Evolutionary conservation across 345 rosid species (phyloP), one percentile per base, ranked within the genome.

Genomic region (Linum tenue): DNA sequence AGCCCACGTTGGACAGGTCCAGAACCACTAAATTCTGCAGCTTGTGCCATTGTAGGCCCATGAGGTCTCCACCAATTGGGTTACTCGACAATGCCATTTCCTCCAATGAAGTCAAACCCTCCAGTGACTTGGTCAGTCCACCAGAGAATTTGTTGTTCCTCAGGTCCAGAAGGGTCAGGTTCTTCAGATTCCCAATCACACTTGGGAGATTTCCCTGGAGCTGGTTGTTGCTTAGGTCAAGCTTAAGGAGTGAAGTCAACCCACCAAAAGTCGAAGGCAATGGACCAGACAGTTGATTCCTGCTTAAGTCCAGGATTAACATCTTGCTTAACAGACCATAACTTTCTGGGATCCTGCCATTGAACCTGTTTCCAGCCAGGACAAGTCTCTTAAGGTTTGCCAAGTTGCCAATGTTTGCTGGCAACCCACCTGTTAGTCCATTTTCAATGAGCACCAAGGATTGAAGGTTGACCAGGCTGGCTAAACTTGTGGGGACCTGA

Each of bases 381-480:
- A 90, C 97, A 58, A 94, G 75, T 67, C 92, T 85, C 68, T 76
- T 90, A 71, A 88, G 70, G 70, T 66, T 79, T 41, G 73, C 64
- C 51, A 94, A 77, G 68, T 79, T 76, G n/a, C 89, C 76, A 5
- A 90, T 59, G 55, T 76, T 73, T 60, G 69, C 57, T 31, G 88
- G 95, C 58, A 90, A 37, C 9, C 76, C 63, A 16, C 95, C 96
- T 31, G 80, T 77, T 63, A 94, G 70, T 35, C 77, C 84, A 79
- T 88, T 94, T 60, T 83, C 86, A n/a, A 90, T 60, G 42, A 94
- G 71, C 57, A 90, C 97, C 5, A 92, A 64, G 53, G 97, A 88
- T 62, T 85, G 82, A 37, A 92, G 92, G 69, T 82, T 80, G 9
- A 65, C 69, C 60, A 92, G 86, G 67, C 60, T 40, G 42, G 83